phyloP scores from a whole-genome alignment of 352 stramenopile species.

The Elongisporangium prolatum region DNA sequence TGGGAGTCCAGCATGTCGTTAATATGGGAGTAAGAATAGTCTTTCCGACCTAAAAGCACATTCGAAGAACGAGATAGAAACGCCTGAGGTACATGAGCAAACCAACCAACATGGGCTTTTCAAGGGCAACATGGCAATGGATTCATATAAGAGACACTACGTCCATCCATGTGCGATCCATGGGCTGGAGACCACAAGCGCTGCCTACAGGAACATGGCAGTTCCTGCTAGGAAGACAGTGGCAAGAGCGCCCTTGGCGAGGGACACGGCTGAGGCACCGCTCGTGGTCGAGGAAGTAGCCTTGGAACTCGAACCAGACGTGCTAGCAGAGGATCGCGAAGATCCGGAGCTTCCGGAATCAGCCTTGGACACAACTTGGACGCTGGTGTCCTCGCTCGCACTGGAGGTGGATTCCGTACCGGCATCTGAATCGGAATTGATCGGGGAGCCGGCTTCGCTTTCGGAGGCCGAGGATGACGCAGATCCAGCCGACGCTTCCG shows the following conservation, averaged over 20 bases:
- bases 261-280: conserved; percentile 1
- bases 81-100: not conserved
- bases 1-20: no score
- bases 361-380: conserved; percentile 1
- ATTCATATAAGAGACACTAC: conserved; percentile 15
- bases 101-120: conserved; percentile 9
- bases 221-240: conserved; percentile 15
- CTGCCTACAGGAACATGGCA: conserved; percentile 27
- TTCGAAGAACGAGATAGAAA: not conserved
- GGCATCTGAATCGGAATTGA: not conserved
- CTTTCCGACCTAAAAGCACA: not conserved
- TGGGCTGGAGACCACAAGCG: not conserved
- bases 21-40: not conserved
- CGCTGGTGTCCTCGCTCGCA: not conserved
- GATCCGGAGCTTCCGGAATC: conserved; percentile 2
- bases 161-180: conserved; percentile 2
- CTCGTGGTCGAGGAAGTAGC: not conserved
- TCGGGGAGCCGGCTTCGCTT: not conserved
- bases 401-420: not conserved
- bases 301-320: conserved; percentile 1
- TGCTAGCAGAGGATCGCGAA: not conserved
- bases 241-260: conserved; percentile 6
- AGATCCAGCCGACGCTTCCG: conserved; percentile 11
- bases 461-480: conserved; percentile 15
- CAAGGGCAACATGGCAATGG: not conserved